Evolutionary conservation across 352 stramenopile genomes (phyloP).

Genomic region (Globisporangium nodosum): DNA sequence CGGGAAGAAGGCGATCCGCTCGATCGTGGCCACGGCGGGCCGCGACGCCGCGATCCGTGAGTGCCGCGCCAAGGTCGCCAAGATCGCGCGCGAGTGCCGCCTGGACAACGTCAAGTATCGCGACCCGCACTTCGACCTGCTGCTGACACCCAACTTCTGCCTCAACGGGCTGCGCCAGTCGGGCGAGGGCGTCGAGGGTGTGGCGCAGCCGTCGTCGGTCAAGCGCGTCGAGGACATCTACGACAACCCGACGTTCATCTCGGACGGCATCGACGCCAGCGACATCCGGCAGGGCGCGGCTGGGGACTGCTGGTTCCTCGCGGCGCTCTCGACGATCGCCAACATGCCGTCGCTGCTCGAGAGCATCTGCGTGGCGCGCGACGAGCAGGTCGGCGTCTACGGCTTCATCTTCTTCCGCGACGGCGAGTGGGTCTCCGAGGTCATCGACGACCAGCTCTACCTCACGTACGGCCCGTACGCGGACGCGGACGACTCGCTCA

Average conservation of each 20-base stretch:
- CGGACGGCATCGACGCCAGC: background rate
- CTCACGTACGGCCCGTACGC: slow-evolving; percentile 20
- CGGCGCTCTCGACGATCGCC: slow-evolving; percentile 56
- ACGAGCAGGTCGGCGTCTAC: slow-evolving; percentile 38
- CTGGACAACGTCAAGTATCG: slow-evolving; percentile 34
- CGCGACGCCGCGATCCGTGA: background rate
- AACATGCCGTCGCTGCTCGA: slow-evolving; percentile 66
- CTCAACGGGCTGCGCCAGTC: slow-evolving; percentile 16
- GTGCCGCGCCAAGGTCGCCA: slow-evolving; percentile 1
- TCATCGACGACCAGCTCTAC: slow-evolving; percentile 38
- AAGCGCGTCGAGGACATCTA: slow-evolving; percentile 19
- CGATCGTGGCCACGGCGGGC: background rate
- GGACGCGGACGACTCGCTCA: slow-evolving; percentile 10
- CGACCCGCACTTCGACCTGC: slow-evolving; percentile 31
- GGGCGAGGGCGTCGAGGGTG: slow-evolving; percentile 10
- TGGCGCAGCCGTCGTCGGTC: slow-evolving; percentile 10
- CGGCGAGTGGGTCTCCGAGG: slow-evolving; percentile 34
- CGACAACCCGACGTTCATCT: slow-evolving; percentile 30
- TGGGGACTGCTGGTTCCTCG: slow-evolving; percentile 81
- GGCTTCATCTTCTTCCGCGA: slow-evolving; percentile 47
- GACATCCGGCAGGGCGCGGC: slow-evolving; percentile 53
- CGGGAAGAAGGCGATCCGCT: background rate
- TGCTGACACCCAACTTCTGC: slow-evolving; percentile 11
- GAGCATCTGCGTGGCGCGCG: slow-evolving; percentile 43
- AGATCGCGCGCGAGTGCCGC: slow-evolving; percentile 30